Evolutionary conservation across 2,329 filamentous ascomycete genomes (phyloP), one percentile per base, ranked within the genome.

Genomic region (Hymenoscyphus fructigenus): DNA sequence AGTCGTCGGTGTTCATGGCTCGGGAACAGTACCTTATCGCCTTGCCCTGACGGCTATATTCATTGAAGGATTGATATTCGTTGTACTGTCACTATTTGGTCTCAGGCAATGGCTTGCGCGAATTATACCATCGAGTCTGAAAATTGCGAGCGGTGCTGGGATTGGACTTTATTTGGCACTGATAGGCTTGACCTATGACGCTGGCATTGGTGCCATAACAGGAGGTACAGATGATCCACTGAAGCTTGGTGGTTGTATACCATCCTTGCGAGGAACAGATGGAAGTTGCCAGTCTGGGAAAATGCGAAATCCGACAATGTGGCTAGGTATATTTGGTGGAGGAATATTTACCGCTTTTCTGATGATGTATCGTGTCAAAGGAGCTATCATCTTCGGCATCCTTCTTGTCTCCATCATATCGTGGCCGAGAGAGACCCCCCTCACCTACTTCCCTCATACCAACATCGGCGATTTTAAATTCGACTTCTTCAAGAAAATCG

Each of bases 31-130:
- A 9, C 87, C 91, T 0, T 96, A 91, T 75, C 77, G 84, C 61
- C 83, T 93, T 53, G 92, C 92, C 38, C 79, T 96, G 44, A 95
- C 92, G 3, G 92, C 92, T 62, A 92, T 95, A 69, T 96, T 96
- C 75, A 89, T 95, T 15, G 92, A 96, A 77, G 92, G 92, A 44
- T 91, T 91, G 76, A 88, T 96, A 67, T 96, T 96, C 78, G 86
- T 96, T 60, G 90, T 81, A 1, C 83, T 96, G 50, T 92, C 92
- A 1, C 76, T 96, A 41, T 82, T 93, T 61, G 92, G 92, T 44
- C 84, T 96, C 79, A 89, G 92, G 15, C 92, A 96, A 76, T 96
- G 92, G 92, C 85, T 96, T 29, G 92, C 92, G 20, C 87, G 91
- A 69, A 88, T 90, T 55, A 92, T 96, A 68, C 92, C 92, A 1